Base-by-base conservation (phyloP, 2,329 filamentous ascomycete genomes). In the Claviceps sp. region DNA sequence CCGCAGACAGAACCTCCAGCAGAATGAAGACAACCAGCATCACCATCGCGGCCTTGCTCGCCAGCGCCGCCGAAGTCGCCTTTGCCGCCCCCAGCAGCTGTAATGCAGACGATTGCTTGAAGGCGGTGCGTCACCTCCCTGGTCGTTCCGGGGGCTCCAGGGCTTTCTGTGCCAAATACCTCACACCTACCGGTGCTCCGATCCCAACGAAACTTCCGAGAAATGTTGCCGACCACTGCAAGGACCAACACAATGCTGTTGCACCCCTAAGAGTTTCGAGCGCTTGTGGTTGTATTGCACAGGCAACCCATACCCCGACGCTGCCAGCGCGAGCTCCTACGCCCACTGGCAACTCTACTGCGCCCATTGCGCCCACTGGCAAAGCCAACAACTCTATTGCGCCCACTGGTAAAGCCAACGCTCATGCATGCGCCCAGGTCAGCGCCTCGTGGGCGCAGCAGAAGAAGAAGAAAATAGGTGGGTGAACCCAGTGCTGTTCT, bases 81-180 rank as follows among this genome's bases (percentile, higher is more conserved):
- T 37, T 38, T 18, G 43, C 50, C 5, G 55, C 54, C 18, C 30
- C 47, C 40, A 24, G n/a, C n/a, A 30, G 54, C 22, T 67, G 66
- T 59, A 56, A 58, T 52, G 64, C 65, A 47, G 67, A 70, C 58
- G 65, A 68, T 56, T 70, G 67, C 58, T 62, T 68, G 54, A 58
- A 63, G 40, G 63, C 67, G 11, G 20, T 43, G 20, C 11, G 11
- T 24, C 41, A 43, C 3, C 18, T 43, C 4, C 5, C 18, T 24
- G 41, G 41, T 5, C 41, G 8, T 20, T 18, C 9, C 41, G 7
- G 22, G 2, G 41, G 5, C 20, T 20, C 41, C 18, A 24, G 14
- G 41, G 9, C 18, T 14, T 43, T 43, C 41, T 43, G 41, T 22
- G 40, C n/a, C 40, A 42, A 42, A 42, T 42, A 20, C 9, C 13